These are phyloP conservation scores for Trichophyton simii DNA, from an alignment of 2,329 filamentous ascomycete species.

Conservation along the genomic window DNA sequence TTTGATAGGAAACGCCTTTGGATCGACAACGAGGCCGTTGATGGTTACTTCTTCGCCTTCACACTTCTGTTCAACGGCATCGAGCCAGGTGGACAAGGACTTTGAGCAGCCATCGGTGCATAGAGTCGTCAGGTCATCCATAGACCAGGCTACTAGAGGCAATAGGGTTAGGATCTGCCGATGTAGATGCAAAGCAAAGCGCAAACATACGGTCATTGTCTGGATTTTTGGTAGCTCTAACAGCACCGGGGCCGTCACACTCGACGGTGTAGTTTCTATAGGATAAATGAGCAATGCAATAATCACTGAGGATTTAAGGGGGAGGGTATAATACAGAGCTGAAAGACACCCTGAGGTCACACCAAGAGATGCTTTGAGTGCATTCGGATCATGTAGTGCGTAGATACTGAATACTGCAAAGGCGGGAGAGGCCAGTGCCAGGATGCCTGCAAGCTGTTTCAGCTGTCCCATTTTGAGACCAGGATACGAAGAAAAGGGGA, in stretches of 20 bases:
- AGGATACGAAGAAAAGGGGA: not conserved
- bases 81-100: conserved; percentile 12
- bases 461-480: not conserved
- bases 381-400: conserved; percentile 11
- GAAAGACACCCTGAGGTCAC: conserved; percentile 11
- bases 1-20: conserved; percentile 12
- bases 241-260: conserved; percentile 13
- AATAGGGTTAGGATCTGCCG: not conserved
- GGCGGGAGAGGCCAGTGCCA: conserved; percentile 4
- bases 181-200: too few species aligned
- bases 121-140: conserved; percentile 11
- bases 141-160: conserved; percentile 12
- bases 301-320: not conserved
- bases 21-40: conserved; percentile 11
- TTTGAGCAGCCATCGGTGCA: conserved; percentile 11
- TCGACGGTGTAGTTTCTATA: conserved; percentile 13
- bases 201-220: conserved; percentile 11
- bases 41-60: conserved; percentile 8
- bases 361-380: conserved; percentile 9
- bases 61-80: conserved; percentile 11
- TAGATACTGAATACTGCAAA: conserved; percentile 13
- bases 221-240: conserved; percentile 10
- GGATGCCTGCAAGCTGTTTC: not conserved
- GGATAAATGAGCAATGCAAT: not conserved
- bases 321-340: conserved; percentile 11